Evolutionary conservation across 2,329 filamentous ascomycete genomes (phyloP).

Genomic region (Colletotrichum sp.): DNA sequence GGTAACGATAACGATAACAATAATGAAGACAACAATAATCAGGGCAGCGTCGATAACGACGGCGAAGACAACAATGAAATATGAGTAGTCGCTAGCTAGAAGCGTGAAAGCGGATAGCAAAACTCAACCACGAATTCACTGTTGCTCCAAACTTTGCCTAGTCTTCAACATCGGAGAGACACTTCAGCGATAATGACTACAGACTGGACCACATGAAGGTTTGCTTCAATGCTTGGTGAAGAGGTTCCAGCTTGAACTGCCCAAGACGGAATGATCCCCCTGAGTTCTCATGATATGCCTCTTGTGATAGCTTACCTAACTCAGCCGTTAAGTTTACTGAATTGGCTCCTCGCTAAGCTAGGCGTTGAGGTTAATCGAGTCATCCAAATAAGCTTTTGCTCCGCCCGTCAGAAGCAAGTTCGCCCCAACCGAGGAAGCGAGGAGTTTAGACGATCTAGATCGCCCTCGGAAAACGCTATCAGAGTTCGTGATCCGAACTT

Average conservation of each 20-base stretch:
- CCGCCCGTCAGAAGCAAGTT: neutral
- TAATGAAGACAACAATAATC: too few relatives aligned
- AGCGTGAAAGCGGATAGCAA: too few relatives aligned
- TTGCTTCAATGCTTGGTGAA: neutral
- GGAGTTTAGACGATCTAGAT: neutral
- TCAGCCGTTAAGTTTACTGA: neutral
- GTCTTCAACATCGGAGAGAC: neutral
- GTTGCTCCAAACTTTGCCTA: neutral
- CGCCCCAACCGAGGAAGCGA: neutral
- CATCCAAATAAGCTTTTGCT: neutral
- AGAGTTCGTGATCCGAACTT: neutral
- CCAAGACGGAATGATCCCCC: too few relatives aligned
- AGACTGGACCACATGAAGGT: too few relatives aligned
- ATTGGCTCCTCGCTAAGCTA: neutral
- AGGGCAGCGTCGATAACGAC: too few relatives aligned
- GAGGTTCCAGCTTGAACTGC: neutral
- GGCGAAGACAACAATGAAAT: too few relatives aligned
- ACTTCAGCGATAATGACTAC: neutral
- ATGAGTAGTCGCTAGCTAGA: too few relatives aligned
- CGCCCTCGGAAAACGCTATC: neutral
- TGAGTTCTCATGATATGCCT: too few relatives aligned
- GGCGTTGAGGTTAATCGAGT: too few relatives aligned
- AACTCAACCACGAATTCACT: too few relatives aligned
- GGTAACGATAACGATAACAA: too few relatives aligned
- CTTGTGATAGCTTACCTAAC: too few relatives aligned